Base-by-base conservation (phyloP, 73 alveolate genomes). In the Paramecium tetraurelia region DNA sequence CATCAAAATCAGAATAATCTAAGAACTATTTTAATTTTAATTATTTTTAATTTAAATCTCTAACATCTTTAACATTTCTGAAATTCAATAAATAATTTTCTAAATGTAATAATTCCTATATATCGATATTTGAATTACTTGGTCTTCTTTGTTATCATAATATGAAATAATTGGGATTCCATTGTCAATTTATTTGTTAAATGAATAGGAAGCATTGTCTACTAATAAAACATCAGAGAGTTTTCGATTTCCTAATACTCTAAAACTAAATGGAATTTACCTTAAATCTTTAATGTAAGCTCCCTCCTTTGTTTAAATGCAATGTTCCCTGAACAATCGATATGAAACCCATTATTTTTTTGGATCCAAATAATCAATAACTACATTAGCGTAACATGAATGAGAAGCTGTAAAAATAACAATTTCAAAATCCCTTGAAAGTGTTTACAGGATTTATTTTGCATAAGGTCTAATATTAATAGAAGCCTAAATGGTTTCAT, bases 361-460 rank as follows among this genome's bases (percentile, higher is more conserved):
- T 21, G 99, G 99, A 58, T 98, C 99, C 89, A 98, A 84, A 89
- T 90, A 96, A 92, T 98, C 99, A 53, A 98, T 84, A 7, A 98
- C 99, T 27, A 96, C 96, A 96, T 97, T 98, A 0, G 99, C 99
- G 93, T 98, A 98, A 48, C 99, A 92, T 9, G 93, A 93, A 89
- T 98, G 98, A 58, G 98, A 94, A 14, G 99, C 99, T 63, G 99
- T 98, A 77, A 94, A 98, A 8, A 97, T 95, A 77, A 97, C 96
- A 18, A 98, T 96, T 89, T 96, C 95, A 93, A 95, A 98, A 48
- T 93, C 77, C 75, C 95, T 93, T 38, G 93, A 92, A 53, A 96
- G 96, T 89, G 93, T 95, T 90, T 86, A 83, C 59, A 98, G 93
- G 41, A 97, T 89, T 94, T 98, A 97, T 80, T 94, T 80, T 85